Base-by-base conservation (phyloP, 2,329 filamentous ascomycete genomes). In the Metarhizium sp. region DNA sequence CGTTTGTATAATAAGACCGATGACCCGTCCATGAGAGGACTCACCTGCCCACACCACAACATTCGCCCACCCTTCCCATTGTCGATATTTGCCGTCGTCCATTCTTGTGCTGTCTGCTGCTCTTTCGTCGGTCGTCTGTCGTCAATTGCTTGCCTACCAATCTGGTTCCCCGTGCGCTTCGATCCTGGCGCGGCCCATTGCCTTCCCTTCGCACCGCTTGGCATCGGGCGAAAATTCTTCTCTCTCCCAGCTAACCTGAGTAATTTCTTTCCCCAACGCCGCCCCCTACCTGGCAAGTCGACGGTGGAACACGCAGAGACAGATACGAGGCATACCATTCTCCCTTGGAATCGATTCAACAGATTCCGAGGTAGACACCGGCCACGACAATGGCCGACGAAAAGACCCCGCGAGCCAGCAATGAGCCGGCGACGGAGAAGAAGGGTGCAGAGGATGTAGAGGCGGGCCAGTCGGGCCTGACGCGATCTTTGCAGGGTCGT, bases 401-500 rank as follows among this genome's bases (percentile, higher is more conserved):
- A 50, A 57, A 55, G 50, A 52, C 50, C 29, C 54, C 40, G 6
- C 50, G 47, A n/a, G 30, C 49, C 50, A 51, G 46, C 55, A 50
- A 52, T 46, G 54, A 55, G 25, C 47, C 29, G 11, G n/a, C 47
- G 10, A 45, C 18, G 51, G 52, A 56, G 30, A 13, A 52, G 3
- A 55, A 52, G 36, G 32, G 32, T 16, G 48, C 34, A 18, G 51
- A 53, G 10, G 72, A 74, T 59, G 59, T 73, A 60, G 72, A 73
- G 64, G 61, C 66, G 2, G 71, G 68, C 53, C 58, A 62, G 42
- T 52, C 59, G 3, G 67, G 69, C 43, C 67, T 75, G 40, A 69
- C 73, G 55, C 66, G 72, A 6, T 63, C 67, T 56, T 67, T 75
- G 45, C 58, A 62, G 51, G 64, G 69, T 45, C 70, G 73, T 43